Base-by-base conservation (phyloP, 164 flowering plant genomes). In the Kingdonia uniflora region DNA sequence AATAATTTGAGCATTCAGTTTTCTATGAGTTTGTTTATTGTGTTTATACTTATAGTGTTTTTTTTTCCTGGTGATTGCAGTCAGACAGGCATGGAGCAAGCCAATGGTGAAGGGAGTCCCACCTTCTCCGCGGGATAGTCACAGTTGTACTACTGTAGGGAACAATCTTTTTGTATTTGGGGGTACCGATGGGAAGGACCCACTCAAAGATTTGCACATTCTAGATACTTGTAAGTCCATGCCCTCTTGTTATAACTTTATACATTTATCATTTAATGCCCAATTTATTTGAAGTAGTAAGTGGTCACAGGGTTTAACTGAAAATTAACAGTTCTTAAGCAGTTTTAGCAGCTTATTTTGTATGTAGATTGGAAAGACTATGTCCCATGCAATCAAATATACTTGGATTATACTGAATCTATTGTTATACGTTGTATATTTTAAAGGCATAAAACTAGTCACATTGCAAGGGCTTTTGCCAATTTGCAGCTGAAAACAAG, bases 51-150 rank as follows among this genome's bases (percentile, higher is more conserved):
- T 29, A 29, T 60, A 55, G 56, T 41, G 4, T 41, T 11, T 14
- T 14, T 41, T 41, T 41, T 14, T 41, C n/a, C 12, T 14, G 4
- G 44, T 19, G 17, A 19, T 50, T 63, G 60, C 83, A 91, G 97
- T 54, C 20, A 71, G 66, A 57, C 80, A 72, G 63, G 63, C 72
- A 50, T 91, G 97, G 97, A 85, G 73, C 68, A 79, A 84, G 68
- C 94, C 89, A 4, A 65, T 70, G 64, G 63, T 84, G 53, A 82
- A 82, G 57, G 99, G 99, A n/a, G 61, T 35, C 10, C 84, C 83
- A 10, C 99, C 99, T 29, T 59, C 71, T 49, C 95, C 94, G 11
- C 76, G 96, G 61, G 99, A 92, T 54, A 88, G 99, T 66, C 99
- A 92, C 63, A 88, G 76, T 48, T 92, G 94, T 57, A 88, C 96